Evolutionary conservation across 345 rosid species (phyloP).

Genomic region (Garcia nutans): DNA sequence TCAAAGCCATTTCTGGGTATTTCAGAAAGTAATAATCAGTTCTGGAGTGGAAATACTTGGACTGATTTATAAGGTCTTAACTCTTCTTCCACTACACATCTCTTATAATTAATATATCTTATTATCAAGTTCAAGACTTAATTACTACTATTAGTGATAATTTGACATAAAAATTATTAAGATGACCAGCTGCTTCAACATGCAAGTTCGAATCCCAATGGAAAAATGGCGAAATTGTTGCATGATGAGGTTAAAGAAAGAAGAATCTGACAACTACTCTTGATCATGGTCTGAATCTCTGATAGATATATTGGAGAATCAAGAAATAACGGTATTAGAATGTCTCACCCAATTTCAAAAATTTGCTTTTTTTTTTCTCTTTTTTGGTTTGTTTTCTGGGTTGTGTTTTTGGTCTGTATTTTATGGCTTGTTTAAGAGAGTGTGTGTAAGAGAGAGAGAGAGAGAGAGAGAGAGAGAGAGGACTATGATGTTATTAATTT

Average conservation of each 20-base stretch:
- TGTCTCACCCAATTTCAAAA: background rate
- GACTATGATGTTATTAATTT: background rate
- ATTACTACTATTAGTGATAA: background rate
- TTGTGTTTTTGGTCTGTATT: conserved; percentile 9
- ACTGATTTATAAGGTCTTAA: conserved; percentile 51
- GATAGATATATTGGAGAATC: background rate
- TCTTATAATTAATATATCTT: conserved; percentile 18
- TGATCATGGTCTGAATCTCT: background rate
- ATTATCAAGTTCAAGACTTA: too few species aligned
- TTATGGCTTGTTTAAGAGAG: conserved; percentile 27
- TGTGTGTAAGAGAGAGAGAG: conserved; percentile 5
- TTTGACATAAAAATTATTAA: conserved; percentile 6
- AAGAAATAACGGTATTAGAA: conserved; percentile 17
- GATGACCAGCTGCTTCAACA: background rate
- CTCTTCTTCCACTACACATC: conserved; percentile 36
- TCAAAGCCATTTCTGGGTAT: conserved; percentile 35
- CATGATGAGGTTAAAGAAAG: background rate
- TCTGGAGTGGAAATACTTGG: conserved; percentile 47
- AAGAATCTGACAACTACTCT: background rate
- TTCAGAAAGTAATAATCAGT: conserved; percentile 47
- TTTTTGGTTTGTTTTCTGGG: conserved; percentile 1
- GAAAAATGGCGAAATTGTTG: too few species aligned
- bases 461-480: background rate
- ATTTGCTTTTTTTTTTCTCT: background rate
- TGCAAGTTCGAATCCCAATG: background rate